These are phyloP conservation scores for Phytophthora pluvialis DNA, from an alignment of 352 stramenopile genomes.

Conservation along the genomic window DNA sequence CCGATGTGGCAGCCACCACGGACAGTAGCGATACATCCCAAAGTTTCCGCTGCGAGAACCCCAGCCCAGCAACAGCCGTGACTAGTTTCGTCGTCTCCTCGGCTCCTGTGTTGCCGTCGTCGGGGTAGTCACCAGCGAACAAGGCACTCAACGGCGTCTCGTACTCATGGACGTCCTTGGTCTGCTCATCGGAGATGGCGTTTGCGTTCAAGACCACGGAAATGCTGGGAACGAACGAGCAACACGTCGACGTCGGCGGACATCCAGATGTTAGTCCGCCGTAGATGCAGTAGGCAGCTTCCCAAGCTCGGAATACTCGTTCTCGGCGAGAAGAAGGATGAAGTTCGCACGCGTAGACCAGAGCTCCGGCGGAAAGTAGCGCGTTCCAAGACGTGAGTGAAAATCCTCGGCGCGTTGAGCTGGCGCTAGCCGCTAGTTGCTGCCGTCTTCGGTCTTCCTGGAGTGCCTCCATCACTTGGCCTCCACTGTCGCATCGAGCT, in stretches of 20 bases:
- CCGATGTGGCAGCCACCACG: conserved; percentile 24
- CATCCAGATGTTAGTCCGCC: conserved; percentile 31
- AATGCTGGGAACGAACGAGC: conserved; percentile 30
- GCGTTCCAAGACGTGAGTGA: conserved; percentile 61
- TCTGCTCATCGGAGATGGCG: neutral
- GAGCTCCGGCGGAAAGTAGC: conserved; percentile 46
- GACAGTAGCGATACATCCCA: conserved; percentile 54
- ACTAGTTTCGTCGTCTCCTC: conserved; percentile 26
- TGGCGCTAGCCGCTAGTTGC: conserved; percentile 20
- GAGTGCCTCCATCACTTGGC: conserved; percentile 43
- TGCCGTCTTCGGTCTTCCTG: conserved; percentile 40
- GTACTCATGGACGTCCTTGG: neutral
- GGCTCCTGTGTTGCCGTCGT: neutral
- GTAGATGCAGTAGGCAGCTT: conserved; percentile 26
- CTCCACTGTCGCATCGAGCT: conserved; percentile 40
- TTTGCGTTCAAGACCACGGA: conserved; percentile 24
- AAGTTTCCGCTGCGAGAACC: conserved; percentile 54
- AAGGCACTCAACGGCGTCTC: conserved; percentile 22
- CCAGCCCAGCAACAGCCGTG: conserved; percentile 13
- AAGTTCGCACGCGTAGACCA: conserved; percentile 46
- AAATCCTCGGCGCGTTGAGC: conserved; percentile 26
- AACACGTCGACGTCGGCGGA: conserved; percentile 32
- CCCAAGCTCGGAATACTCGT: conserved; percentile 28
- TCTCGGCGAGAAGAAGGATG: conserved; percentile 5
- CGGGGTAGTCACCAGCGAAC: conserved; percentile 22